Conservation (phyloP, 139 green algal genomes). For the Chlamydomonas urium region DNA sequence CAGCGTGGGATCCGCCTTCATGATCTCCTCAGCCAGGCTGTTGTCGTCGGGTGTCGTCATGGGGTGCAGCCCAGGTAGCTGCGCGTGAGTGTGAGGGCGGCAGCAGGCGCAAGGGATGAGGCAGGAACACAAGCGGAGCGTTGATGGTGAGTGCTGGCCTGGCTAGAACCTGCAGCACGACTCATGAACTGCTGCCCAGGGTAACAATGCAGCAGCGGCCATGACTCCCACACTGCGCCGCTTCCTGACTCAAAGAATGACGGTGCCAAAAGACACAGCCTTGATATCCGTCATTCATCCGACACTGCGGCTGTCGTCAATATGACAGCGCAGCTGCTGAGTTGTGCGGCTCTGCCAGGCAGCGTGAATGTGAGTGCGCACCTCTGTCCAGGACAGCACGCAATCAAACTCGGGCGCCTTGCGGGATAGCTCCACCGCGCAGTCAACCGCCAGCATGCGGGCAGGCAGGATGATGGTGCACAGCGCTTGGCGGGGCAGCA, state of each 20-base stretch:
- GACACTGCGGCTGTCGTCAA: no score
- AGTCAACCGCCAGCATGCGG: not conserved
- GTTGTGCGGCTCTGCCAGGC: no score
- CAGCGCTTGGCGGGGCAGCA: slow-evolving; percentile 8
- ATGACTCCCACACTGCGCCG: no score
- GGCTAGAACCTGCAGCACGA: not conserved
- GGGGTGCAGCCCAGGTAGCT: slow-evolving; percentile 58
- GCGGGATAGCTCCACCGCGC: not conserved
- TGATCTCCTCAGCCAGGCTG: slow-evolving; percentile 55
- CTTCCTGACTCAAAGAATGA: no score
- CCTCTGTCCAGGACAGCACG: slow-evolving; percentile 4
- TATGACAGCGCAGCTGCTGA: no score
- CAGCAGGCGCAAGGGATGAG: not conserved
- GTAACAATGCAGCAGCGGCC: no score
- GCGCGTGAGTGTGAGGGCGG: not conserved
- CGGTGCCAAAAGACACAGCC: no score
- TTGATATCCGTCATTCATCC: no score
- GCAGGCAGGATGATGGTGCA: slow-evolving; percentile 15
- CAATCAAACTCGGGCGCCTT: not conserved
- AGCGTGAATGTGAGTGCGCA: no score
- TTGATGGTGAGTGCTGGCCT: not conserved
- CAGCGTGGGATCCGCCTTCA: slow-evolving; percentile 46
- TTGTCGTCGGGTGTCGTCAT: slow-evolving; percentile 67
- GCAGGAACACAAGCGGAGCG: not conserved
- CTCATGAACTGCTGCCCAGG: not conserved